Base-by-base conservation (phyloP, 2,329 filamentous ascomycete genomes). In the Knufia petricola region DNA sequence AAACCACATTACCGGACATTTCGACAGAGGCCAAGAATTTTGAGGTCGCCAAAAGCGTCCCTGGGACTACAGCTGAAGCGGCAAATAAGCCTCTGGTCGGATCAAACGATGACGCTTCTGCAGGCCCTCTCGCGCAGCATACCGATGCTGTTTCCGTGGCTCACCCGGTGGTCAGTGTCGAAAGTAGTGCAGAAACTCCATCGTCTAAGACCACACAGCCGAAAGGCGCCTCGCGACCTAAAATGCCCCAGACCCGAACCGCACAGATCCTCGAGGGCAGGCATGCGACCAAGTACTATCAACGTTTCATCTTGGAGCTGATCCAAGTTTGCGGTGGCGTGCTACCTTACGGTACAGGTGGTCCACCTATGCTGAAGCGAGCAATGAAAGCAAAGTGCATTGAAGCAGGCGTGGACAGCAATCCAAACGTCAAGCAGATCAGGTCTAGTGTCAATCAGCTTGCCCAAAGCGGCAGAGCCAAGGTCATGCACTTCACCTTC, bases 341-440 rank as follows among this genome's bases (percentile, higher is more conserved):
- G 2, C 79, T 75, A 46, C 76, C 78, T 2, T 68, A 73, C 31
- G 26, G 26, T 12, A 28, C 6, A 28, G 26, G 26, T 28, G 70
- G 75, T 20, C 63, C 68, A 12, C 70, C 70, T 2, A 63, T 70
- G 13, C 20, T 59, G 28, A 52, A 50, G 44, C 50, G 57, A 17
- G 46, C 52, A 8, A 49, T 53, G 37, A 37, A 41, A 24, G 40
- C 57, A 36, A 51, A 48, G 17, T 82, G 78, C 77, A 64, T 70
- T 45, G 69, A 66, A 51, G 57, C 63, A 7, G 69, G 68, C 12
- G 50, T 59, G 53, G 60, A 67, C 50, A 60, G 67, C 36, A 66
- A 67, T 42, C 76, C 77, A 0, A 74, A 79, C 53, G 64, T 69
- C 30, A 67, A 71, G 31, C 79, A 77, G 1, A 61, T 81, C 24